These are phyloP conservation scores for Eudorina sp. DNA, from an alignment of 139 green algal genomes.

Conservation along the genomic window DNA sequence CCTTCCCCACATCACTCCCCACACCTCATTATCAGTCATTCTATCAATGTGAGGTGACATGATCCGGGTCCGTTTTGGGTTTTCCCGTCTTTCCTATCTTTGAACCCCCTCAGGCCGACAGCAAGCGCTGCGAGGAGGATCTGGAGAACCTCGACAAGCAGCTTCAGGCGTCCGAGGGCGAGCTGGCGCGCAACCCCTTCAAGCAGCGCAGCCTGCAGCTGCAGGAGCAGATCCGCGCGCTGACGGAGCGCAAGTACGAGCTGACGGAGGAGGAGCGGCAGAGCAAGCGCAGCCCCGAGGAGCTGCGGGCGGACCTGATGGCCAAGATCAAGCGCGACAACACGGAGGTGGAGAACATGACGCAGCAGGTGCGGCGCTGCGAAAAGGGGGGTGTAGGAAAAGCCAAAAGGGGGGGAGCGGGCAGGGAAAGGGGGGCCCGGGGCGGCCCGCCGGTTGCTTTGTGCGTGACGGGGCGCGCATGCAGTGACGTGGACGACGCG, in stretches of 20 bases:
- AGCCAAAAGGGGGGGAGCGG: not conserved
- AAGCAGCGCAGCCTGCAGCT: constrained; percentile 78
- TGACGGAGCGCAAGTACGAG: constrained; percentile 75
- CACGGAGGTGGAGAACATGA: constrained; percentile 62
- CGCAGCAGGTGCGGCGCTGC: constrained; percentile 44
- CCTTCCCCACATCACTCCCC: no score
- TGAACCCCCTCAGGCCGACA: constrained; percentile 60
- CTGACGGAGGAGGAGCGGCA: constrained; percentile 72
- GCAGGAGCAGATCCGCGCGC: constrained; percentile 71
- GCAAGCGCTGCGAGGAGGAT: constrained; percentile 63
- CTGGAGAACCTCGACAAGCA: constrained; percentile 67
- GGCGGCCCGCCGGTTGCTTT: no score
- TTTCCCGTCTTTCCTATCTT: no score
- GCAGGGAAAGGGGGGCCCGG: no score
- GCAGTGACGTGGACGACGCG: no score
- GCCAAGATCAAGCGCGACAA: constrained; percentile 84
- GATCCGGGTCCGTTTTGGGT: no score
- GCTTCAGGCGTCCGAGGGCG: constrained; percentile 62
- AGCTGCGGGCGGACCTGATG: constrained; percentile 73
- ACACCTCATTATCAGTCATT: no score
- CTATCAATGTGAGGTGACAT: no score
- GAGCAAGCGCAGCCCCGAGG: constrained; percentile 71
- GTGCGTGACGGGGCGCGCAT: no score
- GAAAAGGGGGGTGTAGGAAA: not conserved
- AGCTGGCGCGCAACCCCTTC: constrained; percentile 73